phyloP scores from a whole-genome alignment of 2,329 filamentous ascomycete species.

The Penicillium verrucosum region DNA sequence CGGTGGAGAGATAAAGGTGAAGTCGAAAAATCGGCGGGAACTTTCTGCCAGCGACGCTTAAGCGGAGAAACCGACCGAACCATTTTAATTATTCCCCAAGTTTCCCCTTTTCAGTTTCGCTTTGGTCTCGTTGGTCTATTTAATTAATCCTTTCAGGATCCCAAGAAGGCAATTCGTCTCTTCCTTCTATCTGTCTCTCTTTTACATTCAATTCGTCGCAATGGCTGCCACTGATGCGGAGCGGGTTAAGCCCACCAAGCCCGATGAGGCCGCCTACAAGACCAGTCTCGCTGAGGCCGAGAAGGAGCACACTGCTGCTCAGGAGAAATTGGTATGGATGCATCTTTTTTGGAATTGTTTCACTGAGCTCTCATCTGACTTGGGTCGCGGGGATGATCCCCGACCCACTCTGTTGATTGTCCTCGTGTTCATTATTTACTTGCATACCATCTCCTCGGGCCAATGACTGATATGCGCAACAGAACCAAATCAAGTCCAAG shows the following conservation, averaged over 20 bases:
- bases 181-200: constrained; percentile 13
- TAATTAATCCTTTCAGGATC: constrained; percentile 4
- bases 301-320: constrained; percentile 76
- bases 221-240: constrained; percentile 42
- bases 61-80: constrained; percentile 29
- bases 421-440: constrained; percentile 3
- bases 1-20: constrained; percentile 15
- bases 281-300: constrained; percentile 73
- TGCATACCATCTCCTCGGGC: constrained; percentile 5
- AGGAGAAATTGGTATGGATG: constrained; percentile 63
- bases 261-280: constrained; percentile 83
- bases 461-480: constrained; percentile 39
- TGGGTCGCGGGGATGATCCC: background rate
- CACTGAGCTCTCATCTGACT: background rate
- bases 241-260: constrained; percentile 70
- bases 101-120: constrained; percentile 22
- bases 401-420: constrained; percentile 1
- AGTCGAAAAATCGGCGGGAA: constrained; percentile 27
- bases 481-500: constrained; percentile 87
- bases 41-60: constrained; percentile 26
- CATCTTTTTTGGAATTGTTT: background rate
- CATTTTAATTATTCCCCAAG: constrained; percentile 22
- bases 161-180: constrained; percentile 5
- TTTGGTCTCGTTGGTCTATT: constrained; percentile 13
- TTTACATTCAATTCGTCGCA: constrained; percentile 12